These are phyloP conservation scores for Mucor sp. DNA, from an alignment of 371 early-diverging fungal species.

Conservation along the genomic window DNA sequence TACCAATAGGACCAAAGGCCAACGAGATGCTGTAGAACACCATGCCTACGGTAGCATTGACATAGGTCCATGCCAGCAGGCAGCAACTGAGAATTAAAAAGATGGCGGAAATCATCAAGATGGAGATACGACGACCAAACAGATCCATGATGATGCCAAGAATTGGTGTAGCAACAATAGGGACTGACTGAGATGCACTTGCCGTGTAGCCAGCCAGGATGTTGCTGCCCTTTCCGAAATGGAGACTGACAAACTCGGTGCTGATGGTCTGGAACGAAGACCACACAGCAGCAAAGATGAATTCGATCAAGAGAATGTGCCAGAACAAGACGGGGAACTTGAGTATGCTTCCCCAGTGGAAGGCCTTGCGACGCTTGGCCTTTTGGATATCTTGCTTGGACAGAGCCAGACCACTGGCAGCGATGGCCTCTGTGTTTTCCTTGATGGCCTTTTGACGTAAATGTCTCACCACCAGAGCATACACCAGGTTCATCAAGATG, in stretches of 20 bases:
- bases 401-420: constrained; percentile 1
- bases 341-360: constrained; percentile 29
- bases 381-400: constrained; percentile 20
- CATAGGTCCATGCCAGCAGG: constrained; percentile 37
- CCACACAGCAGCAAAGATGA: constrained; percentile 52
- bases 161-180: constrained; percentile 67
- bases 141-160: constrained; percentile 63
- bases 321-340: constrained; percentile 47
- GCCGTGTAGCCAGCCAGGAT: constrained; percentile 51
- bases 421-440: not conserved
- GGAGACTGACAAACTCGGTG: constrained; percentile 39
- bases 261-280: constrained; percentile 50
- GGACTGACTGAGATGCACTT: constrained; percentile 64
- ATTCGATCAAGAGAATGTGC: constrained; percentile 40
- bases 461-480: constrained; percentile 38
- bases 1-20: constrained; percentile 67
- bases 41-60: constrained; percentile 60
- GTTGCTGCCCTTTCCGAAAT: constrained; percentile 28
- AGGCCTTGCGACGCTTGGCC: constrained; percentile 21
- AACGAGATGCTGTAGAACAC: constrained; percentile 62
- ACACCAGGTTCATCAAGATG: constrained; percentile 57
- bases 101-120: constrained; percentile 27
- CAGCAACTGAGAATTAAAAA: constrained; percentile 29
- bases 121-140: constrained; percentile 42
- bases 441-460: constrained; percentile 16